Conservation (phyloP, 306 rosid species). For the Pachyrhizus erosus region DNA sequence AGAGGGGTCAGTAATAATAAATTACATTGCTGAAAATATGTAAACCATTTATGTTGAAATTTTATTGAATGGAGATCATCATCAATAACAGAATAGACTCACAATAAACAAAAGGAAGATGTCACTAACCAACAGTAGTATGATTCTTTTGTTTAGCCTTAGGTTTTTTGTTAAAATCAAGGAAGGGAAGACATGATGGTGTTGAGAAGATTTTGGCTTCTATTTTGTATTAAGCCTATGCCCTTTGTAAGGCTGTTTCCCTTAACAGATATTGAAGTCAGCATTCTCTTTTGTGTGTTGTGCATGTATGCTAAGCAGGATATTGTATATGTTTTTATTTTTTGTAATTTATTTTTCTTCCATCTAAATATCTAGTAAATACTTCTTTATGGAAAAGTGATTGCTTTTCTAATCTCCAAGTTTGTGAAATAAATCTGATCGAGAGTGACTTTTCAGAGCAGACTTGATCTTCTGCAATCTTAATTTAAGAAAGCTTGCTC, state of each 20-base stretch:
- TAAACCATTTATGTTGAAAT: conserved; percentile 7
- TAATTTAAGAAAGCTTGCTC: too few species aligned
- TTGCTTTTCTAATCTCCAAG: background rate
- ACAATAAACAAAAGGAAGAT: background rate
- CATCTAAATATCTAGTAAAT: background rate
- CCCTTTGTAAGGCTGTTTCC: background rate
- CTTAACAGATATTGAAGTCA: background rate
- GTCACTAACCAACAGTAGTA: conserved; percentile 11
- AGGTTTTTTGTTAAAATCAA: conserved; percentile 1
- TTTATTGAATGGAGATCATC: conserved; percentile 1
- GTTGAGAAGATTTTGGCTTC: background rate
- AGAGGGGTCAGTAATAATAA: conserved; percentile 15
- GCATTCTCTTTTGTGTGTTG: background rate
- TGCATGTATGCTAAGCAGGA: background rate
- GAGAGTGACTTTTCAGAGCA: background rate
- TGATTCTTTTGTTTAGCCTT: background rate
- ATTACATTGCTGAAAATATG: conserved; percentile 19
- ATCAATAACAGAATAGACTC: conserved; percentile 11
- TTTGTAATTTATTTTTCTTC: background rate
- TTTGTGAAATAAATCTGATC: background rate
- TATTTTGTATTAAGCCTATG: too few species aligned
- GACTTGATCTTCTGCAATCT: background rate
- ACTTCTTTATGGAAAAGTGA: background rate
- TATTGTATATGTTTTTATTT: conserved; percentile 1
- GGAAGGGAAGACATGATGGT: background rate